phyloP scores from a whole-genome alignment of 75 land plant genomes.

The Isoetes taiwanensis region DNA sequence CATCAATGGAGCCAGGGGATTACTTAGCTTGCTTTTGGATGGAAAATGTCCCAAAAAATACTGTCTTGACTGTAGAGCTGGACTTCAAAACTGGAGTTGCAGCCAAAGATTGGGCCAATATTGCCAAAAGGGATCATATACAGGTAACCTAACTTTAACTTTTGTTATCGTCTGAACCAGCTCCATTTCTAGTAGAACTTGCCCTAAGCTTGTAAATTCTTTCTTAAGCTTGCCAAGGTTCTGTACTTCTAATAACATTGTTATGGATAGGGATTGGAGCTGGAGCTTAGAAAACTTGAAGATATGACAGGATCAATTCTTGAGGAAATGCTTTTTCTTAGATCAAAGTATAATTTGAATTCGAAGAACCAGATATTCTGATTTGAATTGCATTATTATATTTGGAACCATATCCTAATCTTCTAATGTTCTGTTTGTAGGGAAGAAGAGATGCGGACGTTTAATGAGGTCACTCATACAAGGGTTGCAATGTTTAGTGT shows the following conservation, averaged over 20 bases:
- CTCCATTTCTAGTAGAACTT: too few species aligned
- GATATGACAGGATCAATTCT: background rate
- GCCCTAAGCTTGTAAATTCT: background rate
- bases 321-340: background rate
- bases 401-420: background rate
- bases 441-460: background rate
- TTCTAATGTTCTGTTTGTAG: background rate
- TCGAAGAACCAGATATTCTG: background rate
- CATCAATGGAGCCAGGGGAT: background rate
- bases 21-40: conserved; percentile 5
- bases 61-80: background rate
- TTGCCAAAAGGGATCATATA: background rate
- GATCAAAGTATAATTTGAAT: background rate
- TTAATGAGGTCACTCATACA: background rate
- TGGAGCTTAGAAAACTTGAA: conserved; percentile 3
- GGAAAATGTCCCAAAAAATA: background rate
- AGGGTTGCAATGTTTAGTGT: background rate
- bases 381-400: background rate
- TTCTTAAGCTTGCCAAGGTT: background rate
- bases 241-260: background rate
- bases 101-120: conserved; percentile 1
- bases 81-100: background rate
- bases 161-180: too few species aligned
- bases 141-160: background rate
- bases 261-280: conserved; percentile 1